Conservation (phyloP, 495 filamentous ascomycete species). For the Aspergillus leporis region DNA sequence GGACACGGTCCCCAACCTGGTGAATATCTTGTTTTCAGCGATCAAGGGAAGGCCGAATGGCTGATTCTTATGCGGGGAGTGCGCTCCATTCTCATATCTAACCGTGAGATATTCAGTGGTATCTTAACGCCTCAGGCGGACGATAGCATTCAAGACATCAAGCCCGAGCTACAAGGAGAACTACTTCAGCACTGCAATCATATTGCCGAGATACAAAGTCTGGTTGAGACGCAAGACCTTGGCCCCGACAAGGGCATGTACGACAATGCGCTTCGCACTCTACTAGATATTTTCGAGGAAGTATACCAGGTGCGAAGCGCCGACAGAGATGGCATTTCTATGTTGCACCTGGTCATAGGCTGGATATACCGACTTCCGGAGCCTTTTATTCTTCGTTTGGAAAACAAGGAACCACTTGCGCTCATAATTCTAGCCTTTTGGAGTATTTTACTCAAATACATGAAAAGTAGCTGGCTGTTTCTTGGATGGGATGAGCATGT, state of each 20-base stretch:
- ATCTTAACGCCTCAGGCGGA: slow-evolving; percentile 22
- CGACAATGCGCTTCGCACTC: slow-evolving; percentile 9
- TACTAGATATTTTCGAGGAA: slow-evolving; percentile 23
- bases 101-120: slow-evolving; percentile 32
- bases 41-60: slow-evolving; percentile 42
- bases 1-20: slow-evolving; percentile 39
- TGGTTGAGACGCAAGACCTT: slow-evolving; percentile 15
- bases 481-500: slow-evolving; percentile 41
- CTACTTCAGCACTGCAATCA: slow-evolving; percentile 20
- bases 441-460: slow-evolving; percentile 38
- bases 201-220: slow-evolving; percentile 14
- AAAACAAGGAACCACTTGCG: slow-evolving; percentile 36
- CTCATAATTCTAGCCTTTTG: slow-evolving; percentile 44
- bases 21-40: slow-evolving; percentile 47
- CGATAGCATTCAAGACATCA: slow-evolving; percentile 6
- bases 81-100: slow-evolving; percentile 29
- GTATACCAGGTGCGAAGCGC: slow-evolving; percentile 22
- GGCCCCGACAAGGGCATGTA: slow-evolving; percentile 16
- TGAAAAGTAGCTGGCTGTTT: slow-evolving; percentile 40
- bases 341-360: slow-evolving; percentile 35
- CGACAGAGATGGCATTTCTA: slow-evolving; percentile 8
- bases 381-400: slow-evolving; percentile 30
- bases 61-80: slow-evolving; percentile 46
- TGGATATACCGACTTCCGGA: slow-evolving; percentile 40
- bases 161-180: slow-evolving; percentile 17